These are phyloP conservation scores for Orbilia ellipsospora DNA, from an alignment of 2,329 filamentous ascomycete genomes.

Conservation along the genomic window DNA sequence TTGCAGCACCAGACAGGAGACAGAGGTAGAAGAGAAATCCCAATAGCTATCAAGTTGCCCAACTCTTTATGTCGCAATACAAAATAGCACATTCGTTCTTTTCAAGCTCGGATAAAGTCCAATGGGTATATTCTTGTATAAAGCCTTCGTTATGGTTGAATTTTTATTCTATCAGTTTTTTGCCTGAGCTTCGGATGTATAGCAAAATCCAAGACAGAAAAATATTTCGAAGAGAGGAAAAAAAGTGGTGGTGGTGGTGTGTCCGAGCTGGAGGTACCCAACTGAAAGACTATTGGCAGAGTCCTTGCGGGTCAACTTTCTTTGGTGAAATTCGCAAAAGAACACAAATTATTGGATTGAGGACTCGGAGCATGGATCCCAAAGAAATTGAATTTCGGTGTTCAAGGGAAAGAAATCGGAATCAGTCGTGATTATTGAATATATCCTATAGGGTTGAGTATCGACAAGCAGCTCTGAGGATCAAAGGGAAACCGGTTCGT, in stretches of 20 bases:
- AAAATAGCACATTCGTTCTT: slow-evolving; percentile 49
- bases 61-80: slow-evolving; percentile 47
- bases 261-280: slow-evolving; percentile 43
- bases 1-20: slow-evolving; percentile 30
- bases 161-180: slow-evolving; percentile 11
- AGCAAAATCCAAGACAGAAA: slow-evolving; percentile 39
- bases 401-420: slow-evolving; percentile 33
- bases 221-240: slow-evolving; percentile 41
- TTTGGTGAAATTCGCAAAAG: slow-evolving; percentile 46
- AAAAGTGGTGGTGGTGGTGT: slow-evolving; percentile 37
- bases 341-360: slow-evolving; percentile 46
- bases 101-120: slow-evolving; percentile 47
- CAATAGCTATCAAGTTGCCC: slow-evolving; percentile 45
- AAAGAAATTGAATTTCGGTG: slow-evolving; percentile 44
- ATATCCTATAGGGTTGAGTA: slow-evolving; percentile 37
- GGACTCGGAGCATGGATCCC: slow-evolving; percentile 34
- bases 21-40: slow-evolving; percentile 22
- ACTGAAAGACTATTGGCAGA: slow-evolving; percentile 54
- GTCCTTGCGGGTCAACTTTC: slow-evolving; percentile 48
- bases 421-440: slow-evolving; percentile 32
- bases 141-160: not conserved
- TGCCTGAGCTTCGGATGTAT: slow-evolving; percentile 51
- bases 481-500: slow-evolving; percentile 30
- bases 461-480: slow-evolving; percentile 24
- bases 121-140: slow-evolving; percentile 32